Conservation (phyloP, 179 eudicot genomes). For the Spinacia oleracea region DNA sequence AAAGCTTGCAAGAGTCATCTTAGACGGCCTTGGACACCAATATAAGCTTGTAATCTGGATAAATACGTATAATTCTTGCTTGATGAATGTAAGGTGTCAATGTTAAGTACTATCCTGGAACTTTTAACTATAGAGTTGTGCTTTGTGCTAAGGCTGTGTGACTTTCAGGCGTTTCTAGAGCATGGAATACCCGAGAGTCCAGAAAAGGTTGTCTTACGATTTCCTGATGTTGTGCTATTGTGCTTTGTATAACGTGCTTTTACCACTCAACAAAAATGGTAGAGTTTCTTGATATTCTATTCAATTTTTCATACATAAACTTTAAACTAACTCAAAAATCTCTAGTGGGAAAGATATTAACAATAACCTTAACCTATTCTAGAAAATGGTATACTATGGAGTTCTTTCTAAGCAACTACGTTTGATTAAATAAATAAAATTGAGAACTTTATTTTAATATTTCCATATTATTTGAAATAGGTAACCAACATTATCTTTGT, state of each 20-base stretch:
- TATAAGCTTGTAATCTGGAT: slow-evolving; percentile 97
- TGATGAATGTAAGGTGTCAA: slow-evolving; percentile 76
- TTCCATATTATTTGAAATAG: slow-evolving; percentile 66
- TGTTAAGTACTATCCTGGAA: neutral
- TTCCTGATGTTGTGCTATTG: neutral
- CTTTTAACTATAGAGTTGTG: neutral
- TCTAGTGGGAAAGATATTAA: neutral
- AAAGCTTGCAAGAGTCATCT: slow-evolving; percentile 59
- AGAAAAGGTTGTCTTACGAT: slow-evolving; percentile 54
- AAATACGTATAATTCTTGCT: slow-evolving; percentile 81
- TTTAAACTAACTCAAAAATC: no score
- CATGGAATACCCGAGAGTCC: slow-evolving; percentile 76
- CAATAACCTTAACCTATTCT: neutral
- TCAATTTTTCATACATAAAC: no score
- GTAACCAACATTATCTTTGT: slow-evolving; percentile 34
- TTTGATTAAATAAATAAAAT: slow-evolving; percentile 39
- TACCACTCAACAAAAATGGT: no score
- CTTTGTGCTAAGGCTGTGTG: slow-evolving; percentile 5
- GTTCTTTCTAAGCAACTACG: neutral
- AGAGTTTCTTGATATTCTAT: no score
- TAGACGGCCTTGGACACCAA: slow-evolving; percentile 78
- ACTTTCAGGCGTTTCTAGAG: slow-evolving; percentile 74
- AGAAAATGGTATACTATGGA: neutral
- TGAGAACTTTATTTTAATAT: slow-evolving; percentile 82
- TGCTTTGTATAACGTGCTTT: no score